A percentile compares a stretch with the other conserved stretches of the same genome.
Conservation (phyloP, 495 filamentous ascomycete genomes). For the Penicillium tannophilum region DNA sequence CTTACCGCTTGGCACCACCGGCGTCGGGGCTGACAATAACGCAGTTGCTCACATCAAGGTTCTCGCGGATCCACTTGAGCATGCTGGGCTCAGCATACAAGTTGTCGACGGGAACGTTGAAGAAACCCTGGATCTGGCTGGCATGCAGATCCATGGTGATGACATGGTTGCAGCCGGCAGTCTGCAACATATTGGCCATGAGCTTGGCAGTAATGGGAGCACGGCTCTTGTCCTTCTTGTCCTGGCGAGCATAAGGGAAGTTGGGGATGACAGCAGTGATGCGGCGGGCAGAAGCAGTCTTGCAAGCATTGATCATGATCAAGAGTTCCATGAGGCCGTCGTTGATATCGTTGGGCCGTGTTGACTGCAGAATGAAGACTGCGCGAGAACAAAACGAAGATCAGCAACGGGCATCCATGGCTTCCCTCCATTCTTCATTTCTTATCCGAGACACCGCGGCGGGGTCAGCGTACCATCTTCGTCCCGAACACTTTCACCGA, state of each 20-base stretch:
- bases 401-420: conserved; percentile 14
- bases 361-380: conserved; percentile 97
- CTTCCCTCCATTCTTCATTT: conserved; percentile 3
- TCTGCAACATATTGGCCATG: conserved; percentile 97
- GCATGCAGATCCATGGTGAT: conserved; percentile 83
- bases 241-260: conserved; percentile 98
- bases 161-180: conserved; percentile 83
- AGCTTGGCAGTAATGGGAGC: conserved; percentile 86
- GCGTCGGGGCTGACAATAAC: conserved; percentile 97
- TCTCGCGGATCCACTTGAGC: conserved; percentile 85
- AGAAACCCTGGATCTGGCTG: conserved; percentile 79
- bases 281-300: conserved; percentile 89
- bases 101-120: conserved; percentile 97
- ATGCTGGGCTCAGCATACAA: conserved; percentile 95
- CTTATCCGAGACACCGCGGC: neutral
- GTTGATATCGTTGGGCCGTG: conserved; percentile 94
- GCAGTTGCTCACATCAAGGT: conserved; percentile 78
- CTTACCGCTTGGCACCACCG: conserved; percentile 91
- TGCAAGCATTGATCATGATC: conserved; percentile 99
- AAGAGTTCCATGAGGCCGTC: conserved; percentile 98
- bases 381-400: conserved; percentile 28
- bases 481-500: conserved; percentile 94
- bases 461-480: conserved; percentile 71
- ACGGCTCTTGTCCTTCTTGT: conserved; percentile 97
- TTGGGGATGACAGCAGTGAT: conserved; percentile 95